Conservation (phyloP, 1,139 yeast genomes). For the Lodderomyces jiufengensis region DNA sequence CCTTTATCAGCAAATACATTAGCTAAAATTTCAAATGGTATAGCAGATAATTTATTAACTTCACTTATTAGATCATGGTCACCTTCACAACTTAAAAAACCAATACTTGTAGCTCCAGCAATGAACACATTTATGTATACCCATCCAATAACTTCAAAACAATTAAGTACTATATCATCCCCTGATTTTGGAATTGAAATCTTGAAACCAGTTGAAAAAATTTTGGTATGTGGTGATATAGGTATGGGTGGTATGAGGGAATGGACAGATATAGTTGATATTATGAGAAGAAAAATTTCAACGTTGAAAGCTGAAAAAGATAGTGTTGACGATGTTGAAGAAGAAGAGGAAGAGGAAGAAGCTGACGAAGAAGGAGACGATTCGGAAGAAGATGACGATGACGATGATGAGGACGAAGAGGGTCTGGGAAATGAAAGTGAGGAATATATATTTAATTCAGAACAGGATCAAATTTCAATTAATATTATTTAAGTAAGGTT, state of each 20-base stretch:
- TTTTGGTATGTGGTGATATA: conserved; percentile 90
- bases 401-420: conserved; percentile 12
- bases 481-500: too few species aligned
- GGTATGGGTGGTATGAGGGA: conserved; percentile 99
- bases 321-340: conserved; percentile 29
- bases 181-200: conserved; percentile 62
- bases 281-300: conserved; percentile 53
- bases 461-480: conserved; percentile 13
- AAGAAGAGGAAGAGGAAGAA: conserved; percentile 26
- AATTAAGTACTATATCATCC: conserved; percentile 52
- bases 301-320: conserved; percentile 31
- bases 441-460: conserved; percentile 36
- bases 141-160: conserved; percentile 88
- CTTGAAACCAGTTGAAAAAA: conserved; percentile 89
- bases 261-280: conserved; percentile 89
- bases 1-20: conserved; percentile 93
- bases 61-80: conserved; percentile 91
- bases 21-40: conserved; percentile 86
- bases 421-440: conserved; percentile 19
- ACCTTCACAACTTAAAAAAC: conserved; percentile 56
- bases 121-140: conserved; percentile 97
- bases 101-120: conserved; percentile 90
- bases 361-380: conserved; percentile 29
- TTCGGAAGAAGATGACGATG: conserved; percentile 19
- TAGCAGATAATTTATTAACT: conserved; percentile 84